phyloP scores from a whole-genome alignment of 2,329 filamentous ascomycete species.

The Hymenoscyphus salicellus region DNA sequence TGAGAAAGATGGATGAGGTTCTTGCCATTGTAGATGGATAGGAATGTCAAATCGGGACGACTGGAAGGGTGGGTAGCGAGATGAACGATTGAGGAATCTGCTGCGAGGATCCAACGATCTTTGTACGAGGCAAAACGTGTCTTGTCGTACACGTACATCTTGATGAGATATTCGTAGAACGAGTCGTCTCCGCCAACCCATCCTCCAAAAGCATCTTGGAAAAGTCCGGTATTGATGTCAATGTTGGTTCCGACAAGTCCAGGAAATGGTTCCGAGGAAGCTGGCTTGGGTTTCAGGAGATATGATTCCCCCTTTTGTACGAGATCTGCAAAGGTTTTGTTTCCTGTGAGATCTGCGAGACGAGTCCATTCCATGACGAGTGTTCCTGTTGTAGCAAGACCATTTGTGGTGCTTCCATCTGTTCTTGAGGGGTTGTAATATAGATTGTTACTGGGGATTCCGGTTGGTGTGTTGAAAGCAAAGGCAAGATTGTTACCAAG shows the following conservation, averaged over 20 bases:
- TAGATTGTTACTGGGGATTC: constrained; percentile 70
- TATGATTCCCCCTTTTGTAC: constrained; percentile 66
- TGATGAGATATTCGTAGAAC: constrained; percentile 88
- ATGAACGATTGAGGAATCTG: constrained; percentile 70
- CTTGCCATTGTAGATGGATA: constrained; percentile 54
- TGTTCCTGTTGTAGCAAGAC: constrained; percentile 73
- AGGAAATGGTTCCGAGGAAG: constrained; percentile 66
- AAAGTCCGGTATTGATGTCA: constrained; percentile 61
- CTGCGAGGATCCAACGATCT: constrained; percentile 72
- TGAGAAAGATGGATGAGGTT: constrained; percentile 46
- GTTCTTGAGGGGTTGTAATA: constrained; percentile 53
- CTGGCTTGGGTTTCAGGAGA: constrained; percentile 64
- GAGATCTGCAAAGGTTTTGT: constrained; percentile 63
- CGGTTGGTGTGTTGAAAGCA: constrained; percentile 73
- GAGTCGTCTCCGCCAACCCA: constrained; percentile 77
- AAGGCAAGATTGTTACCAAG: constrained; percentile 73
- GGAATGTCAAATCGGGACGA: constrained; percentile 69
- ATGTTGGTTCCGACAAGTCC: constrained; percentile 71
- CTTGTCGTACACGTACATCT: constrained; percentile 82
- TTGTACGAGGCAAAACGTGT: constrained; percentile 61
- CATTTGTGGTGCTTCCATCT: constrained; percentile 57
- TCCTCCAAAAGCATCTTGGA: constrained; percentile 64
- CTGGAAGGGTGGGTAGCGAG: constrained; percentile 65
- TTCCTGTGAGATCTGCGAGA: constrained; percentile 70
- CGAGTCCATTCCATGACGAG: constrained; percentile 82